A percentile compares a stretch with the other conserved stretches of the same genome.
These are phyloP conservation scores for Pholiota molesta DNA, from an alignment of 768 basidiomycete genomes.

Conservation along the genomic window DNA sequence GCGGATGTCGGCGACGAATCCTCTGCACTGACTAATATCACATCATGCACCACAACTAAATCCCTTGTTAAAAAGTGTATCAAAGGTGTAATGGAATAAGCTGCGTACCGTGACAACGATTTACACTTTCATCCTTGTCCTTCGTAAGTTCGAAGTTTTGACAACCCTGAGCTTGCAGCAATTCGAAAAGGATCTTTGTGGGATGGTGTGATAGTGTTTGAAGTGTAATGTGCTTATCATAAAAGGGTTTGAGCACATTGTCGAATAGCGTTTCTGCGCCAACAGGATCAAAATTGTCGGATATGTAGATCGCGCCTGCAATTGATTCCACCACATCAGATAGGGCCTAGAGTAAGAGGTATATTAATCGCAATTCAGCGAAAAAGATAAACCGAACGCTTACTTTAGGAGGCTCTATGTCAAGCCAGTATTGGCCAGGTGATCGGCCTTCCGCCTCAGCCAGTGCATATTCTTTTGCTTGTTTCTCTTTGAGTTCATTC, in stretches of 20 bases:
- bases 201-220: slow-evolving; percentile 78
- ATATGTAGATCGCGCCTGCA: slow-evolving; percentile 79
- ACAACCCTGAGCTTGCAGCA: slow-evolving; percentile 74
- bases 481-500: slow-evolving; percentile 45
- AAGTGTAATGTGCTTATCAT: slow-evolving; percentile 72
- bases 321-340: slow-evolving; percentile 83
- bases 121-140: slow-evolving; percentile 40
- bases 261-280: slow-evolving; percentile 71
- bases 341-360: slow-evolving; percentile 51
- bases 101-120: slow-evolving; percentile 56
- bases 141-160: slow-evolving; percentile 64
- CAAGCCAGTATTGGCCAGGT: slow-evolving; percentile 79
- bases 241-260: slow-evolving; percentile 74
- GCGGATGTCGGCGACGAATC: slow-evolving; percentile 56
- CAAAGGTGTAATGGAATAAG: not conserved
- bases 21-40: slow-evolving; percentile 59
- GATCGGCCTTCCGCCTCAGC: slow-evolving; percentile 52
- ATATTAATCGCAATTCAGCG: slow-evolving; percentile 1
- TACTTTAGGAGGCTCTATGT: slow-evolving; percentile 79
- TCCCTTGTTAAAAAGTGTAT: not conserved
- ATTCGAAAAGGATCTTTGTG: slow-evolving; percentile 72
- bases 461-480: slow-evolving; percentile 46
- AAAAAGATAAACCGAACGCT: slow-evolving; percentile 5
- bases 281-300: slow-evolving; percentile 65
- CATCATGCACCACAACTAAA: slow-evolving; percentile 70